Evolutionary conservation across 2,329 filamentous ascomycete genomes (phyloP), one percentile per base, ranked within the genome.

Genomic region (Rhynchosporium agropyri): DNA sequence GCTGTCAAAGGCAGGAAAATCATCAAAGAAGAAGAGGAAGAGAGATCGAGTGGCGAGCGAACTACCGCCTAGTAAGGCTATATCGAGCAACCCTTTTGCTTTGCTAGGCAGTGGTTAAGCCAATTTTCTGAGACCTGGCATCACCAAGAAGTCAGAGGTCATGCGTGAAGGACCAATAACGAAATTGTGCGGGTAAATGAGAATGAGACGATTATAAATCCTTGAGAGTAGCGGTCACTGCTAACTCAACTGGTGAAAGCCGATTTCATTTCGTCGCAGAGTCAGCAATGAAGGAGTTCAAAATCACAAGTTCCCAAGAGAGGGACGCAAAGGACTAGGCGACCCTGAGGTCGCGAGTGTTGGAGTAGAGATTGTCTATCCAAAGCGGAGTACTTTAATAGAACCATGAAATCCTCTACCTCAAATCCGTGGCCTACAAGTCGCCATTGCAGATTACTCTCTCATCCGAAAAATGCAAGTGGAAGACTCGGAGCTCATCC

Each of bases 21-120:
- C 58, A 43, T 48, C 49, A 51, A 69, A 67, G 60, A 66, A 63
- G 55, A 72, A 71, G 53, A 63, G 66, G n/a, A 71, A 70, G 60
- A 66, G 63, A 26, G 61, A 61, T 4, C 54, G 61, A 13, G 28
- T 51, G 4, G 38, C 36, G 15, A 53, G 12, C 26, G 36, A 53
- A 7, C 28, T 33, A 10, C 38, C 50, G 43, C 26, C 15, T 58
- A n/a, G 9, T 13, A 60, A 51, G 5, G 53, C 53, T 15, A 65
- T 55, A 29, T 57, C 65, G 31, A 68, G 49, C 20, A 73, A 73
- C 61, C 63, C 65, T 2, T 72, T 72, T 61, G 65, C 64, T 10
- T 20, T 73, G 7, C 58, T 72, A 5, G 66, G 48, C 9, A 38
- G 42, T 10, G 69, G 68, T 43, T 69, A 55, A 65, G 46, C 9